Evolutionary conservation across 225 moss, liverwort and hornwort species (phyloP).

Genomic region (Rhytidiadelphus loreus): DNA sequence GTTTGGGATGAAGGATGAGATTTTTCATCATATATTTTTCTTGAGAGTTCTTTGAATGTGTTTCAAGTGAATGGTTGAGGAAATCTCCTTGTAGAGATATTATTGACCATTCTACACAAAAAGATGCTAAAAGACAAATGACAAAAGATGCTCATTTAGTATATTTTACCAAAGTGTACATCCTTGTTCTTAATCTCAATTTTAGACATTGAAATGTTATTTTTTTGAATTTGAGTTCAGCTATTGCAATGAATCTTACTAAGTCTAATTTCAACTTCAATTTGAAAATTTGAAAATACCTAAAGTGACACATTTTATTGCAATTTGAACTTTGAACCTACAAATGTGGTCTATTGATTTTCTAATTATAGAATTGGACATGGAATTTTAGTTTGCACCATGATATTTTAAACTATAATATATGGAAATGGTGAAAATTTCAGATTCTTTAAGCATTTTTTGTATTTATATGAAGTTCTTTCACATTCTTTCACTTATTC

Average conservation of each 20-base stretch:
- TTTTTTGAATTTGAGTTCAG: not conserved
- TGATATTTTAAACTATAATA: not conserved
- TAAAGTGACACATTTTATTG: not conserved
- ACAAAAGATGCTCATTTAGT: not conserved
- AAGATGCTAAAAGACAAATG: not conserved
- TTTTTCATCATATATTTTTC: not conserved
- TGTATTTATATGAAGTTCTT: no score
- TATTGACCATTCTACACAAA: not conserved
- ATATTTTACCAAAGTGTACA: not conserved
- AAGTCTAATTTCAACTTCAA: not conserved
- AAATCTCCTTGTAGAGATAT: not conserved
- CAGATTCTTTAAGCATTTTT: no score
- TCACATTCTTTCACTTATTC: no score
- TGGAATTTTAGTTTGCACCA: not conserved
- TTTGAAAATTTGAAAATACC: no score
- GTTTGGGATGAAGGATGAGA: not conserved
- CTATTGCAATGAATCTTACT: not conserved
- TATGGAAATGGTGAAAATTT: not conserved
- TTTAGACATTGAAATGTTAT: not conserved
- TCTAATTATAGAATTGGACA: not conserved
- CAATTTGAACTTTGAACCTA: not conserved
- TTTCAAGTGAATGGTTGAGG: not conserved
- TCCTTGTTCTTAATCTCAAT: not conserved
- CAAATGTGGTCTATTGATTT: not conserved
- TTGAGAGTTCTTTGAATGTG: not conserved